These are phyloP conservation scores for Viola odorata DNA, from an alignment of 345 rosid species.

Conservation along the genomic window DNA sequence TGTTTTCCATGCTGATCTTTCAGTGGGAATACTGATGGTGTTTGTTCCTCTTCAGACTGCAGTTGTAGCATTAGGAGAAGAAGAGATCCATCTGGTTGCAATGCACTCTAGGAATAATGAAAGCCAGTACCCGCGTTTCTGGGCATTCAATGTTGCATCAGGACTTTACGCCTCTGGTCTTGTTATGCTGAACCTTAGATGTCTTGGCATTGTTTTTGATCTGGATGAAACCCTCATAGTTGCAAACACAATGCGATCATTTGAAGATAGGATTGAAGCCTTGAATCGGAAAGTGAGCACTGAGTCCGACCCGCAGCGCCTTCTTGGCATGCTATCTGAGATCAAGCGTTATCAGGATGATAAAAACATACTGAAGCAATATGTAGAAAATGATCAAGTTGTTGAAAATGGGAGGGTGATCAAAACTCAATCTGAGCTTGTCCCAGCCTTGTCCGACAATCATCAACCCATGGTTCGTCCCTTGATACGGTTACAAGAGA, in stretches of 20 bases:
- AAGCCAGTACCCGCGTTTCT: slow-evolving; percentile 64
- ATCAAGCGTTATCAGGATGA: slow-evolving; percentile 91
- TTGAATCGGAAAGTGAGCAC: slow-evolving; percentile 64
- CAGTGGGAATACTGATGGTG: slow-evolving; percentile 2
- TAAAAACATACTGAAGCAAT: slow-evolving; percentile 82
- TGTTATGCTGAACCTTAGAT: slow-evolving; percentile 84
- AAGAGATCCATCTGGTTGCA: slow-evolving; percentile 96
- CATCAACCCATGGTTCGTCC: slow-evolving; percentile 80
- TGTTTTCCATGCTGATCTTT: not conserved
- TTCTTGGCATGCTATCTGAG: slow-evolving; percentile 70
- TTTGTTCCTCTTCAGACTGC: slow-evolving; percentile 64
- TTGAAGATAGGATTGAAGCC: slow-evolving; percentile 84
- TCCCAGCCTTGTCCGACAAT: slow-evolving; percentile 74
- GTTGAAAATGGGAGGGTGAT: slow-evolving; percentile 86
- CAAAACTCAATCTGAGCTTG: slow-evolving; percentile 64
- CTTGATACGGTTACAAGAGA: slow-evolving; percentile 76
- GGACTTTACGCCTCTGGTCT: slow-evolving; percentile 82
- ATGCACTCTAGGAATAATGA: slow-evolving; percentile 57
- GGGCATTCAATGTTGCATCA: slow-evolving; percentile 69
- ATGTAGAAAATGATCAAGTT: slow-evolving; percentile 86
- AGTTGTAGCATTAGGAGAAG: slow-evolving; percentile 62
- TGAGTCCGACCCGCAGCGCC: slow-evolving; percentile 73
- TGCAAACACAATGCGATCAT: slow-evolving; percentile 94
- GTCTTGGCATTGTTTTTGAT: slow-evolving; percentile 97
- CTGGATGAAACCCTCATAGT: slow-evolving; percentile 95